Evolutionary conservation across 495 filamentous ascomycete genomes (phyloP).

Genomic region (Pseudomonodictys pantanalensis): DNA sequence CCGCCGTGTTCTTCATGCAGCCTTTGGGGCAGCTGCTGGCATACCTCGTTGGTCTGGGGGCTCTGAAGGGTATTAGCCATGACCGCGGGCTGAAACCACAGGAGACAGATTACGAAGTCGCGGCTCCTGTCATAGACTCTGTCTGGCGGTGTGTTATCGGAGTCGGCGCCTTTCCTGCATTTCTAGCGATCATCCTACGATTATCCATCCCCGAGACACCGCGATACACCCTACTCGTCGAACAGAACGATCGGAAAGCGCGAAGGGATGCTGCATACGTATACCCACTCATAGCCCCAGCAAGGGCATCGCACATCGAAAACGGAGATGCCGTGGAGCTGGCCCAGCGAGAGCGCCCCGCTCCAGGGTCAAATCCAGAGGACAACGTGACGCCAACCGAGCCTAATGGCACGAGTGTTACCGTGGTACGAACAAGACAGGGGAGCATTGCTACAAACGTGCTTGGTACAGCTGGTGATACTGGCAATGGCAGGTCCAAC

Average conservation of each 20-base stretch:
- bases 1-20: slow-evolving; percentile 65
- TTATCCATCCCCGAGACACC: slow-evolving; percentile 62
- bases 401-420: too few relatives aligned
- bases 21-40: slow-evolving; percentile 63
- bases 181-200: slow-evolving; percentile 57
- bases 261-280: slow-evolving; percentile 40
- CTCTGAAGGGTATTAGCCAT: slow-evolving; percentile 37
- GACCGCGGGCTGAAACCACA: slow-evolving; percentile 47
- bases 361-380: too few relatives aligned
- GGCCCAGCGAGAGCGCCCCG: too few relatives aligned
- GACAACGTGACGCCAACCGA: too few relatives aligned
- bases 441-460: too few relatives aligned
- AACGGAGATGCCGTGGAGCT: too few relatives aligned
- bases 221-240: slow-evolving; percentile 54
- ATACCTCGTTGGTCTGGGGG: slow-evolving; percentile 35
- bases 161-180: slow-evolving; percentile 59
- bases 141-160: slow-evolving; percentile 63
- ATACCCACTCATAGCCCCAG: too few relatives aligned
- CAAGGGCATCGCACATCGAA: too few relatives aligned
- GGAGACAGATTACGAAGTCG: background rate
- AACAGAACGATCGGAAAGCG: slow-evolving; percentile 18
- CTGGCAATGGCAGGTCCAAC: too few relatives aligned
- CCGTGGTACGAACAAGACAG: too few relatives aligned
- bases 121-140: slow-evolving; percentile 42
- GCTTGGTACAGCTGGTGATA: too few relatives aligned